phyloP scores from a whole-genome alignment of 495 filamentous ascomycete species.

The Neurospora sp. region DNA sequence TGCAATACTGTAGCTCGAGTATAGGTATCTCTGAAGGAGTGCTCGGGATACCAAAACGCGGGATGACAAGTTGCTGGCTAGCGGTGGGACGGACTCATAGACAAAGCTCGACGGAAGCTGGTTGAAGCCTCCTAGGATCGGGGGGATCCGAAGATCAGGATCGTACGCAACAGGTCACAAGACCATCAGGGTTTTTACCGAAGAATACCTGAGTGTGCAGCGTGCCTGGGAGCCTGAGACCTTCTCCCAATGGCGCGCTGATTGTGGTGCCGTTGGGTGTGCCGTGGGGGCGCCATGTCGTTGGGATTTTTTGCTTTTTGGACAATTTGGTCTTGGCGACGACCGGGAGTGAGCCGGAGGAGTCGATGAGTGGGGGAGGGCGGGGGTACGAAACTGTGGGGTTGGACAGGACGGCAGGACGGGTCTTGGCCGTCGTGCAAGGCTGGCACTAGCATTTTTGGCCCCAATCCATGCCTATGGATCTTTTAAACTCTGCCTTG shows the following conservation, averaged over 20 bases:
- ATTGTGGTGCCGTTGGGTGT: not conserved
- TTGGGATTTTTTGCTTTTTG: not conserved
- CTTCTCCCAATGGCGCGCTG: not conserved
- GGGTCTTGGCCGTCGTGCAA: not conserved
- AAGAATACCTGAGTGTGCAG: not conserved
- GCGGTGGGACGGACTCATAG: conserved; percentile 5
- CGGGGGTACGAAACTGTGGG: not conserved
- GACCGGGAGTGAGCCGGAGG: not conserved
- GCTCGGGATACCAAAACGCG: not conserved
- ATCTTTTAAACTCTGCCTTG: not conserved
- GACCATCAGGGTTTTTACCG: conserved; percentile 9
- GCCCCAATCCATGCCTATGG: not conserved
- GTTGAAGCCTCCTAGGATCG: not conserved
- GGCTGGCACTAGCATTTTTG: not conserved
- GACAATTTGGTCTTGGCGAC: not conserved
- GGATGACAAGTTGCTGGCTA: not conserved
- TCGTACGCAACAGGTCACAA: conserved; percentile 8
- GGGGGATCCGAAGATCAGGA: conserved; percentile 8
- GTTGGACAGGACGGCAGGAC: not conserved
- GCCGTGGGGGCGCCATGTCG: not conserved
- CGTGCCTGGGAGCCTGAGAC: conserved; percentile 1
- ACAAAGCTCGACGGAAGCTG: not conserved
- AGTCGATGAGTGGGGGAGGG: not conserved
- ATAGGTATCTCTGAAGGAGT: not conserved
- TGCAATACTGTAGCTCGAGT: not conserved